phyloP scores from a whole-genome alignment of 2,329 filamentous ascomycete species.

The Stagonosporopsis chrysanthemi region DNA sequence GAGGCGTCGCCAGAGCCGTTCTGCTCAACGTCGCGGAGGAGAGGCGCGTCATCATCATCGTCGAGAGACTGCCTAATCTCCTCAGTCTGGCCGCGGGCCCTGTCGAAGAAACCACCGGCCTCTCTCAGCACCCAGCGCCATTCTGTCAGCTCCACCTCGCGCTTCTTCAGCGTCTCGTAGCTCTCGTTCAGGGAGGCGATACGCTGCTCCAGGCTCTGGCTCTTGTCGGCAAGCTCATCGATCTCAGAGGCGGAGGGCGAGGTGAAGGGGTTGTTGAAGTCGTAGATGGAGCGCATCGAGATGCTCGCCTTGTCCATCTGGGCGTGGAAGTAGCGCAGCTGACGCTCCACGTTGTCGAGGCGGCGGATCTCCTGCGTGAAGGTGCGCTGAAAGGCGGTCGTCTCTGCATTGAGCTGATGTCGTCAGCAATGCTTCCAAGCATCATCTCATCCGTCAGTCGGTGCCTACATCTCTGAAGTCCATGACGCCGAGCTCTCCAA shows the following conservation, averaged over 20 bases:
- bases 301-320: conserved; percentile 96
- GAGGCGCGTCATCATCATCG: conserved; percentile 86
- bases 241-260: conserved; percentile 93
- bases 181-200: conserved; percentile 94
- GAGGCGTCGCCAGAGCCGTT: conserved; percentile 70
- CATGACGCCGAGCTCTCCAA: conserved; percentile 94
- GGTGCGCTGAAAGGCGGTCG: conserved; percentile 93
- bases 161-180: conserved; percentile 97
- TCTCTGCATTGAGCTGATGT: conserved; percentile 84
- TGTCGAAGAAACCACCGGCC: conserved; percentile 96
- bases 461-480: conserved; percentile 91
- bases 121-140: conserved; percentile 98
- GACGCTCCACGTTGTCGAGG: conserved; percentile 96
- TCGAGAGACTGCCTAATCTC: conserved; percentile 90
- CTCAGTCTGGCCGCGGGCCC: conserved; percentile 94
- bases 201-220: conserved; percentile 90
- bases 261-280: conserved; percentile 86
- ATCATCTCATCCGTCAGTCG: not conserved
- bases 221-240: conserved; percentile 91
- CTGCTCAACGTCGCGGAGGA: conserved; percentile 92
- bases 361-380: conserved; percentile 98
- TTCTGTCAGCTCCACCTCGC: conserved; percentile 94
- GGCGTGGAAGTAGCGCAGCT: conserved; percentile 91
- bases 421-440: conserved; percentile 32
- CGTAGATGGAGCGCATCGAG: conserved; percentile 85